Base-by-base conservation (phyloP, 2,329 filamentous ascomycete genomes). In the Cordyceps cicadae region DNA sequence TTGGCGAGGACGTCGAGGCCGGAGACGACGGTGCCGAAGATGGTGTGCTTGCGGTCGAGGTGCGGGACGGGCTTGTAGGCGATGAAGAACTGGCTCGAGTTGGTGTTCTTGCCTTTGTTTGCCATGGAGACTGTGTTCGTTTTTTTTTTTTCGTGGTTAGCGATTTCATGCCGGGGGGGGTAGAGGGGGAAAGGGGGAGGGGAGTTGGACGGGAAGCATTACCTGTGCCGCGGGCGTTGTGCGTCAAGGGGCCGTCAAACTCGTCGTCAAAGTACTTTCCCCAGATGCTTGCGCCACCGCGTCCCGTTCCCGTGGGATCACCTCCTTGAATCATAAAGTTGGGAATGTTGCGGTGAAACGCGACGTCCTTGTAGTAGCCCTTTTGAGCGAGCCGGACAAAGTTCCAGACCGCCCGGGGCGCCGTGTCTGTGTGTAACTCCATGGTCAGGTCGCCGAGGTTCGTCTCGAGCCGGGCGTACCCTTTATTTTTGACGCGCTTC, bases 301-400 rank as follows among this genome's bases (percentile, higher is more conserved):
- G 84, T 1, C 94, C 94, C 0, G 92, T 96, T 1, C 93, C 93
- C 0, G 91, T 90, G 0, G 94, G 94, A 70, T 99, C 94, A 43
- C 94, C 94, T 49, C 93, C 93, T 72, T 99, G 94, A 45, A 99
- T 90, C 94, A 99, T 99, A 72, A 99, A 99, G 67, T 89, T 90
- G 62, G 87, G 87, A 67, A 99, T 97, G 71, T 95, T 97, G 64
- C 94, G 86, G 74, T 99, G 94, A 71, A 99, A 99, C 14, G 82
- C 74, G 2, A 96, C 87, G 64, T 84, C 84, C 56, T 85, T 86
- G 77, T 97, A 99, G 74, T 96, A 97, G 0, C 93, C 93, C 66
- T 88, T 90, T 70, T 96, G 89, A 1, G 92, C 85, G 5, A 99
- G 78, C 60, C 89, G 87, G 57, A 96, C 84, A 70, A 99, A 99